Conservation (phyloP, 305 asterid genomes). For the Fraxinus dipetala region DNA sequence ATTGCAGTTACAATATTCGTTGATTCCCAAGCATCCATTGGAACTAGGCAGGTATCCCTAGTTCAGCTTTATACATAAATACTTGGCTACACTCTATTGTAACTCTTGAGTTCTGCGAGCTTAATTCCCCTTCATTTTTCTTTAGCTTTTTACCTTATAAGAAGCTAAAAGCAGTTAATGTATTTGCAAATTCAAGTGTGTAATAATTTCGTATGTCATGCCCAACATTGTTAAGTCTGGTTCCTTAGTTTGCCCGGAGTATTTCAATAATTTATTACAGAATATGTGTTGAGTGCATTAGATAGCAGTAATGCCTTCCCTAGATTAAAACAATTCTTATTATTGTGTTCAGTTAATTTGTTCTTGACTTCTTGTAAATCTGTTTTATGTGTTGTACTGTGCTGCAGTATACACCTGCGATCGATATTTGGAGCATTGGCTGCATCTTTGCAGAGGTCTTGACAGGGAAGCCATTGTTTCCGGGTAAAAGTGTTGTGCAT, state of each 20-base stretch:
- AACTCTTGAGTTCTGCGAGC: neutral
- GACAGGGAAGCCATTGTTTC: constrained; percentile 60
- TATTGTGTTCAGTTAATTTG: neutral
- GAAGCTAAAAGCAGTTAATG: neutral
- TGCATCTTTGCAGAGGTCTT: constrained; percentile 61
- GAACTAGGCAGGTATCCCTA: constrained; percentile 1
- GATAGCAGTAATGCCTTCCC: constrained; percentile 49
- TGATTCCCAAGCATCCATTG: neutral
- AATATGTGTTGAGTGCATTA: constrained; percentile 38
- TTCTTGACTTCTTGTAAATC: constrained; percentile 9
- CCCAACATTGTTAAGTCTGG: constrained; percentile 8
- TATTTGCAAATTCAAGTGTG: constrained; percentile 2
- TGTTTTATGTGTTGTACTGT: constrained; percentile 17
- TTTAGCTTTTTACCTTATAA: constrained; percentile 2
- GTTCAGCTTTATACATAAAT: neutral
- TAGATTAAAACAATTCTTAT: constrained; percentile 68
- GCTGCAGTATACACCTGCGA: constrained; percentile 70
- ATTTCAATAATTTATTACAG: constrained; percentile 12
- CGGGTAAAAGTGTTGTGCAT: constrained; percentile 64
- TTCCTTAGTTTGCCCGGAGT: constrained; percentile 24
- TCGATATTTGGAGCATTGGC: constrained; percentile 67
- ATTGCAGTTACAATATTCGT: neutral
- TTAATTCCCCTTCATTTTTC: neutral
- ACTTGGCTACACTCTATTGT: neutral
- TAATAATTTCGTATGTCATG: constrained; percentile 3